Percentiles rank a stretch among this genome's conserved stretches.
phyloP scores from a whole-genome alignment of 2,329 filamentous ascomycete genomes.

The Cercospora zeina region DNA sequence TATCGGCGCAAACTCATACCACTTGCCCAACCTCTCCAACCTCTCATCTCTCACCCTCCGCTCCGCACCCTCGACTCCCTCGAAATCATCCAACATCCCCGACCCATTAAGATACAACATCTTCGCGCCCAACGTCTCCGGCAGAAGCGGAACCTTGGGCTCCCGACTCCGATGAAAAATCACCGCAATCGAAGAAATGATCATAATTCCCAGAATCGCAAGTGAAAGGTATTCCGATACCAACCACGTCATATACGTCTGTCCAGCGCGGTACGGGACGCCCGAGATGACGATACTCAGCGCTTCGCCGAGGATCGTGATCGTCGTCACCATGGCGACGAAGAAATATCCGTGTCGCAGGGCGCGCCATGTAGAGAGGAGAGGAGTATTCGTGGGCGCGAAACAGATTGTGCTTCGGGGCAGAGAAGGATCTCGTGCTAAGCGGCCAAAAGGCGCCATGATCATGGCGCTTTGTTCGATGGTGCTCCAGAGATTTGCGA shows the following conservation, averaged over 20 bases:
- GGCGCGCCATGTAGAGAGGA: slow-evolving; percentile 22
- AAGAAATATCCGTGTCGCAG: slow-evolving; percentile 22
- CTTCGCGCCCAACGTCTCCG: slow-evolving; percentile 26
- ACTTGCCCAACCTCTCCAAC: slow-evolving; percentile 20
- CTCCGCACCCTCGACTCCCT: slow-evolving; percentile 16
- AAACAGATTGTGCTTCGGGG: slow-evolving; percentile 22
- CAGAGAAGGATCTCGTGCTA: slow-evolving; percentile 11
- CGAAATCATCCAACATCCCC: slow-evolving; percentile 23
- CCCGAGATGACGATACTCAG: slow-evolving; percentile 28
- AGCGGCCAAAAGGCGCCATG: slow-evolving; percentile 23
- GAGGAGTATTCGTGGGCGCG: slow-evolving; percentile 24
- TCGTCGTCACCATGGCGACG: slow-evolving; percentile 20
- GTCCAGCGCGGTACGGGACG: slow-evolving; percentile 26
- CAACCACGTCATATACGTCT: slow-evolving; percentile 24
- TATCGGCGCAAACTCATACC: slow-evolving; percentile 20
- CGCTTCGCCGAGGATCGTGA: slow-evolving; percentile 22
- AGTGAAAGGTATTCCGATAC: slow-evolving; percentile 25
- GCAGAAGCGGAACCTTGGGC: slow-evolving; percentile 23
- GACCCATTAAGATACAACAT: slow-evolving; percentile 23
- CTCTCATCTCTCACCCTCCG: slow-evolving; percentile 14
- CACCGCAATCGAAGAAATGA: slow-evolving; percentile 19
- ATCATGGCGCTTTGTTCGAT: slow-evolving; percentile 26
- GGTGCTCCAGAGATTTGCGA: slow-evolving; percentile 23
- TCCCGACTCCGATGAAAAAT: slow-evolving; percentile 20
- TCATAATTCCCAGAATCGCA: slow-evolving; percentile 25